Conservation (phyloP, 495 filamentous ascomycete species). For the Corynascus novoguineensis region DNA sequence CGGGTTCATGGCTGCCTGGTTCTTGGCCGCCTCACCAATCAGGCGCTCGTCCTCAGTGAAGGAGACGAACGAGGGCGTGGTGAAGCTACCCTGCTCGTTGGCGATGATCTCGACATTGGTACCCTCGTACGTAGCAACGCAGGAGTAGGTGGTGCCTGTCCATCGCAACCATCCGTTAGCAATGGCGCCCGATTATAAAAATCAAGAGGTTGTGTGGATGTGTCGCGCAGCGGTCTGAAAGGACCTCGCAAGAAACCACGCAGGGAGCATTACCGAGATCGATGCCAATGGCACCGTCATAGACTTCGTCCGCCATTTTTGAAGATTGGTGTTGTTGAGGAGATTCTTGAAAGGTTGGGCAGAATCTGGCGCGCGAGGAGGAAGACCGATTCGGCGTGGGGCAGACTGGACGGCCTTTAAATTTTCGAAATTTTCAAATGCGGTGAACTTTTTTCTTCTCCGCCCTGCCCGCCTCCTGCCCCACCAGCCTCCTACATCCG, state of each 20-base stretch:
- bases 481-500: conserved; percentile 20
- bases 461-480: conserved; percentile 18
- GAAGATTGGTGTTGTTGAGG: conserved; percentile 19
- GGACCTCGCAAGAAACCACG: not conserved
- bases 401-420: conserved; percentile 26
- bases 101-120: conserved; percentile 99
- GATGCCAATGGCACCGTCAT: conserved; percentile 99
- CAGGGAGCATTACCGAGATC: conserved; percentile 74
- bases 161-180: conserved; percentile 12
- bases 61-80: conserved; percentile 95
- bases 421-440: conserved; percentile 32
- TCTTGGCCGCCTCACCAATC: conserved; percentile 98
- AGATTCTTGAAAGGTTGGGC: conserved; percentile 19
- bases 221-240: not conserved
- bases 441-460: conserved; percentile 29
- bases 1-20: conserved; percentile 99
- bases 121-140: conserved; percentile 98
- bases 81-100: conserved; percentile 99
- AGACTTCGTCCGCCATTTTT: conserved; percentile 83
- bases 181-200: conserved; percentile 6
- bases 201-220: no score
- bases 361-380: conserved; percentile 27
- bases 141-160: conserved; percentile 97
- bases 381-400: conserved; percentile 31
- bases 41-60: conserved; percentile 98